Conservation (phyloP, 2,329 filamentous ascomycete species). For the Sclerotiophoma versabilis region DNA sequence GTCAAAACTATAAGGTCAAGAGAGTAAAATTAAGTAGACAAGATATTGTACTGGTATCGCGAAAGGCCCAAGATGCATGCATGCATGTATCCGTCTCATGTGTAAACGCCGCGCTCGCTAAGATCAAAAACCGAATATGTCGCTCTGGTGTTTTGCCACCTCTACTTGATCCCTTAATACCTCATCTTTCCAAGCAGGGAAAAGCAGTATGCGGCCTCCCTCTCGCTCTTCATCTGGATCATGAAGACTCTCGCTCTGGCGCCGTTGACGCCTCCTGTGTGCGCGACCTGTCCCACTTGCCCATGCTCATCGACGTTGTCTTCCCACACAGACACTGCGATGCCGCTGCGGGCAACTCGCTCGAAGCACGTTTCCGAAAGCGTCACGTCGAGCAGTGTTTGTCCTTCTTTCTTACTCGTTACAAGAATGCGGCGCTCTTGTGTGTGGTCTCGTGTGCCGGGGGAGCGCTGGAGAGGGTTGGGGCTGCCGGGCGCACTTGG, state of each 20-base stretch:
- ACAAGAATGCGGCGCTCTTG: conserved; percentile 87
- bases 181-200: conserved; percentile 58
- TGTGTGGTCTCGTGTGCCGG: conserved; percentile 51
- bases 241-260: conserved; percentile 68
- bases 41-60: too few relatives aligned
- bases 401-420: conserved; percentile 70
- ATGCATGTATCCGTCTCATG: too few relatives aligned
- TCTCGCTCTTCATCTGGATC: conserved; percentile 62
- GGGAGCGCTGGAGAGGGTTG: conserved; percentile 41
- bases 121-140: too few relatives aligned
- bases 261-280: conserved; percentile 64
- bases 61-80: too few relatives aligned
- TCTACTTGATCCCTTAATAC: conserved; percentile 53
- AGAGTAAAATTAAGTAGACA: too few relatives aligned
- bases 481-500: conserved; percentile 56
- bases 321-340: conserved; percentile 89
- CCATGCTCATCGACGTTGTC: conserved; percentile 52
- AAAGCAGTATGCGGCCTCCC: conserved; percentile 59
- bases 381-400: conserved; percentile 80
- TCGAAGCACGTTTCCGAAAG: conserved; percentile 86
- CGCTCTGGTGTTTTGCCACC: too few relatives aligned
- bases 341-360: conserved; percentile 80
- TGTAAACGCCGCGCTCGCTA: too few relatives aligned
- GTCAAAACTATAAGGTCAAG: too few relatives aligned
- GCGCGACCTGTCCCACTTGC: conserved; percentile 67